Percentiles rank a stretch among this genome's conserved stretches.
phyloP scores from a whole-genome alignment of 305 asterid genomes.

The Plantago lanceolata region DNA sequence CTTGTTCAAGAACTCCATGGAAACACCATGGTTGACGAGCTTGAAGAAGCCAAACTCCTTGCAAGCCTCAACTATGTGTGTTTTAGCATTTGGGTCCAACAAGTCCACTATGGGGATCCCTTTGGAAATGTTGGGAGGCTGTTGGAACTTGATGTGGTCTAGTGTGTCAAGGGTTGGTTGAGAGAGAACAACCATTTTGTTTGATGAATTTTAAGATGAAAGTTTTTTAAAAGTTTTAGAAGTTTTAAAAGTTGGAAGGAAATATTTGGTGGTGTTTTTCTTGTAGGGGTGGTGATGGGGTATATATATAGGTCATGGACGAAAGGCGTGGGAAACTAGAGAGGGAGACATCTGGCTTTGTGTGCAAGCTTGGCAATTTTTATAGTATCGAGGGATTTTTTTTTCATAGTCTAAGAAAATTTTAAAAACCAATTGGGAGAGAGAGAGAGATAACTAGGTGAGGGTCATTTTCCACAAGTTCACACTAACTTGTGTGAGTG shows the following conservation, averaged over 20 bases:
- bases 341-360: conserved; percentile 32
- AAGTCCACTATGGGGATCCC: conserved; percentile 55
- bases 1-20: conserved; percentile 32
- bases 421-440: background rate
- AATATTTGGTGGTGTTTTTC: background rate
- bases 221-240: background rate
- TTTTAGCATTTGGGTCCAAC: conserved; percentile 32
- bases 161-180: conserved; percentile 32
- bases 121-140: conserved; percentile 25
- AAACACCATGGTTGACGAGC: conserved; percentile 47
- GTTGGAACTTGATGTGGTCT: conserved; percentile 37
- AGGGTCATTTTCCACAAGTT: background rate
- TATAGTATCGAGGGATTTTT: conserved; percentile 24
- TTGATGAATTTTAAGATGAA: conserved; percentile 1
- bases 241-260: background rate
- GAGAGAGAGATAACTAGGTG: background rate
- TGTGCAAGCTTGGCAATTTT: conserved; percentile 19
- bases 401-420: conserved; percentile 12
- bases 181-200: conserved; percentile 38
- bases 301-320: conserved; percentile 14
- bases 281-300: background rate
- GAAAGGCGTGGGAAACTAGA: conserved; percentile 30
- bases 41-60: conserved; percentile 58
- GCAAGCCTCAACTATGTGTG: conserved; percentile 48
- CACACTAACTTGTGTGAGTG: no score